Evolutionary conservation across 768 basidiomycete species (phyloP), one percentile per base, ranked within the genome.

Genomic region (Exsudoporus frostii): DNA sequence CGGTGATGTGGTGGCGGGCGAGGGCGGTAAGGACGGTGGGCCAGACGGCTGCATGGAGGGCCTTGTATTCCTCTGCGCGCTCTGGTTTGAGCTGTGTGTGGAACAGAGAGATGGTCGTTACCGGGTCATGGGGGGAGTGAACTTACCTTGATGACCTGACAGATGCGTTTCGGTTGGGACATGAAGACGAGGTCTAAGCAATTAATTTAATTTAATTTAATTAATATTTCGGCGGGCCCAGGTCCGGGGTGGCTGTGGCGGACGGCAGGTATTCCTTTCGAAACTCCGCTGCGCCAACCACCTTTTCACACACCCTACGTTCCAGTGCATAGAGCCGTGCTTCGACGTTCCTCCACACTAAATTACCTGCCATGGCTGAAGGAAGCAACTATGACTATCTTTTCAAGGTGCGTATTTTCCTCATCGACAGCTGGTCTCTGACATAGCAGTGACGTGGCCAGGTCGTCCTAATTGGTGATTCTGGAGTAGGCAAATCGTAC

Each of bases 391-490:
- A 97, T 76, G 96, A 98, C 72, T 98, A 89, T 79, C 86, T 99
- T 62, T 98, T 98, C 87, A 98, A 99, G 84, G 96, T 95, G 47
- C 14, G 50, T 46, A 13, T 8, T 19, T 17, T 8, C 17, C n/a
- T 5, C 4, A 15, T 39, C 7, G 3, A 1, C 3, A 10, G 20
- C 33, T 5, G 7, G 10, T 15, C 22, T 3, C 37, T 47, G 13
- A 47, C 40, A n/a, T 11, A 15, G 2, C 41, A 24, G n/a, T 34
- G 47, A 37, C 56, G 10, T 14, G n/a, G 8, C 36, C 55, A 98
- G 96, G 92, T 98, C 64, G 96, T 99, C 64, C 84, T 99, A 60
- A 98, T 98, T 77, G 96, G 96, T 69, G 96, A 99, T 74, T 97
- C 94, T 58, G 96, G 96, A 57, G 96, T 99, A 68, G 96, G 96